A percentile compares a stretch with the other conserved stretches of the same genome.
These are phyloP conservation scores for Cryptosporidium baileyi DNA, from an alignment of 169 alveolate species.

Conservation along the genomic window DNA sequence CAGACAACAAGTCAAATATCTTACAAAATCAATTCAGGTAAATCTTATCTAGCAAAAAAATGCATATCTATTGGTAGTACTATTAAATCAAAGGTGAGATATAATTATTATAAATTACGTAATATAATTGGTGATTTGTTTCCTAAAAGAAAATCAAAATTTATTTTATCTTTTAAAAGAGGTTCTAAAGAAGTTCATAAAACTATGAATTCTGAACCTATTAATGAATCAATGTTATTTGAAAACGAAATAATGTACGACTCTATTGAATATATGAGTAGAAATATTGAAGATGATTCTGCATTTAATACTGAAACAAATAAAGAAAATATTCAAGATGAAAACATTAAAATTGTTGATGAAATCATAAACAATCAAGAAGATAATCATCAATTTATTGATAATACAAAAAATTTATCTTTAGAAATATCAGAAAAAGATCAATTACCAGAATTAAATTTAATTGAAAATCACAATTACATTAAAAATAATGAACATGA, in stretches of 20 bases:
- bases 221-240: neutral
- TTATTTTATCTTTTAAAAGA: constrained; percentile 27
- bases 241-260: constrained; percentile 21
- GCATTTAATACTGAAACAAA: neutral
- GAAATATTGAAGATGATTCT: constrained; percentile 8
- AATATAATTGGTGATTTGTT: constrained; percentile 30
- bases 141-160: constrained; percentile 35
- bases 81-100: constrained; percentile 12
- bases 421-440: neutral
- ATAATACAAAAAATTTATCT: neutral
- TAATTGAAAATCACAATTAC: neutral
- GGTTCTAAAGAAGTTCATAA: constrained; percentile 10
- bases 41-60: constrained; percentile 16
- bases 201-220: constrained; percentile 5
- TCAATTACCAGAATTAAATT: neutral
- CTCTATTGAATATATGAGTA: constrained; percentile 39
- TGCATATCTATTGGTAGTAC: neutral
- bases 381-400: too few relatives aligned
- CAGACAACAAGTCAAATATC: neutral
- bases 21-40: neutral
- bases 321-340: neutral
- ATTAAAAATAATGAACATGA: neutral
- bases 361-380: too few relatives aligned
- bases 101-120: constrained; percentile 23
- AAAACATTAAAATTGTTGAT: neutral